Evolutionary conservation across 2,329 filamentous ascomycete species (phyloP), one percentile per base, ranked within the genome.

Genomic region (Phialemonium atrogriseum): DNA sequence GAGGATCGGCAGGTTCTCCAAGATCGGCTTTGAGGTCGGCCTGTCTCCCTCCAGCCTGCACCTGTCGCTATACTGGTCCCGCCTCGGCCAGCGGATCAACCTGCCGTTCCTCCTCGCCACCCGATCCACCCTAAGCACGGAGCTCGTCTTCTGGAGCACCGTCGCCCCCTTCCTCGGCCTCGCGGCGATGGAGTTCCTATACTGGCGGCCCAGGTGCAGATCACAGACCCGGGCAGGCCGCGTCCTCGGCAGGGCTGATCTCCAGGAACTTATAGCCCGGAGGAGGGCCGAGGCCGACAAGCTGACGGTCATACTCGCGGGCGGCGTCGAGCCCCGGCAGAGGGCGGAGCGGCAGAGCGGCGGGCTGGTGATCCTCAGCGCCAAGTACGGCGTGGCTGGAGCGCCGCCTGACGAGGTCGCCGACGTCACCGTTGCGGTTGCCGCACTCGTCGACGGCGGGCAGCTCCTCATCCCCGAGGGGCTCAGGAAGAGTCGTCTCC

Each of bases 341-440:
- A 48, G 47, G n/a, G 36, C 34, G 9, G 48, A 55, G 43, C 49
- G 52, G 1, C 49, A 58, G 28, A 47, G 48, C 4, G 55, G 58
- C 15, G 60, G 60, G 1, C 54, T 71, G n/a, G 59, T 67, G 10
- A 59, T 71, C n/a, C 35, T 66, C 30, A 60, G 58, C 35, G 67
- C 66, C 33, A 67, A 62, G 42, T 70, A 64, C 36, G 66, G 66
- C 14, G 54, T 63, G 11, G 49, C 47, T 22, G 50, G 50, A 10
- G 46, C 47, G 15, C 44, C 42, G 32, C 39, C 38, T 7, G 59
- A 61, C 24, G 62, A 66, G 41, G 61, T 67, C 10, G 64, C 64
- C 15, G 66, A 71, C 36, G 66, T 70, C 12, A 69, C 64, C 4
- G 52, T 68, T 10, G 60, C 64, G 4, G 42, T 69, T 17, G 59